phyloP scores from a whole-genome alignment of 306 rosid species.

The Medicago truncatula region DNA sequence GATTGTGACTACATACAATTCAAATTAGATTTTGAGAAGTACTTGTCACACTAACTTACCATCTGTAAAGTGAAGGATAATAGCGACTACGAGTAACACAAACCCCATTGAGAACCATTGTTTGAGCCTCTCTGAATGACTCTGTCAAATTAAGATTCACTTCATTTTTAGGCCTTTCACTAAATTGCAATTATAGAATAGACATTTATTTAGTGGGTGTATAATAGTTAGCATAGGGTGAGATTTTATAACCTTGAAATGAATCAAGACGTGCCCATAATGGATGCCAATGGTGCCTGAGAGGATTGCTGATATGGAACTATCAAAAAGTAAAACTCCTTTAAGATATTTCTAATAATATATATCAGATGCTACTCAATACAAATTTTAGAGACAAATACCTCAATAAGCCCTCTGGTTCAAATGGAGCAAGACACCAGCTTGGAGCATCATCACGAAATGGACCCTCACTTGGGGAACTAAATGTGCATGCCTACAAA shows the following conservation, averaged over 20 bases:
- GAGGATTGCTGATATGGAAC: constrained; percentile 79
- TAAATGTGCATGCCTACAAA: constrained; percentile 67
- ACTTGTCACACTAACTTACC: constrained; percentile 49
- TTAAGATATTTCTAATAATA: neutral
- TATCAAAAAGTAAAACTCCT: constrained; percentile 19
- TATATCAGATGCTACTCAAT: neutral
- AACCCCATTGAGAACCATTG: constrained; percentile 82
- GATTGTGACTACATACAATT: neutral
- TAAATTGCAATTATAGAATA: constrained; percentile 28
- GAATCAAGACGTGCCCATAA: constrained; percentile 85
- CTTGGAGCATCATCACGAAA: constrained; percentile 67
- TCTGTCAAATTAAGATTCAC: constrained; percentile 48
- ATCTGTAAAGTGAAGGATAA: constrained; percentile 78
- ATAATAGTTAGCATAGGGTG: neutral
- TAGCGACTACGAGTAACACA: constrained; percentile 62
- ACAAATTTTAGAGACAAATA: neutral
- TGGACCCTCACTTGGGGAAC: constrained; percentile 54
- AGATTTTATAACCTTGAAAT: constrained; percentile 72
- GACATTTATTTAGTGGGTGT: neutral
- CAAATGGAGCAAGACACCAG: constrained; percentile 88
- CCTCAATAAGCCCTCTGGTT: constrained; percentile 91
- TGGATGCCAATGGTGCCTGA: constrained; percentile 86
- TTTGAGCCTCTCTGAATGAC: constrained; percentile 78
- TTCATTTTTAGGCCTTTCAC: constrained; percentile 15
- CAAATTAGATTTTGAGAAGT: neutral